Evolutionary conservation across 768 basidiomycete genomes (phyloP), one percentile per base, ranked within the genome.

Genomic region (Tulasnella sp.): DNA sequence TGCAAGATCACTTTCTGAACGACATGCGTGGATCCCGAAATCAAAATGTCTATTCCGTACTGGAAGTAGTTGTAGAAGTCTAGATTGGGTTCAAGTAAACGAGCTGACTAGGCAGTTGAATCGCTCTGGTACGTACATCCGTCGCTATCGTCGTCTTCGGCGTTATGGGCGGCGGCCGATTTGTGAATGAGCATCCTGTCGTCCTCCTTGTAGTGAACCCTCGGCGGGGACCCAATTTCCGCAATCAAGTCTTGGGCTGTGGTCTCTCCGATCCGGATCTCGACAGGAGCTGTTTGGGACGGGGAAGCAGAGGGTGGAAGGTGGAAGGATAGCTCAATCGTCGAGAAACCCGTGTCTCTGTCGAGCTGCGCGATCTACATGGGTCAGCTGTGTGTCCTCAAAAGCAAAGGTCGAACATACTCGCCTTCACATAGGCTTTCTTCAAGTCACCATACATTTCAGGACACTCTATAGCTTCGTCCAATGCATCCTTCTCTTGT

Each of bases 11-110:
- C 93, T 89, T 98, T 98, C 84, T 89, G 90, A 28, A 97, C 93
- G 7, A 90, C 83, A 83, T 96, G 94, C 22, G 89, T 90, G 31
- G 88, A 88, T 73, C 90, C 92, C 34, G 92, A 93, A 24, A 98
- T 89, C 41, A 97, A 89, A 82, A 97, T 94, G 84, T 98, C 96
- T 28, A 98, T 86, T 1, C 96, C 96, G 83, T 96, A 92, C 83
- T 96, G 93, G 83, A 97, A 96, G 84, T 98, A 98, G 84, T 97
- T 97, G 86, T 94, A 96, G 85, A 96, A 96, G 85, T 96, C 94
- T 95, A 81, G 2, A 75, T 3, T 16, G 58, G 75, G 73, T n/a
- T 54, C 80, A 76, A 80, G 72, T 80, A 50, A 80, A 31, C 78
- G 58, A 40, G 58, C 3, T 24, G 31, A 69, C 22, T 31, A 58